Evolutionary conservation across 805 yeast genomes (phyloP), one percentile per base, ranked within the genome.

Genomic region (Candida easanensis): DNA sequence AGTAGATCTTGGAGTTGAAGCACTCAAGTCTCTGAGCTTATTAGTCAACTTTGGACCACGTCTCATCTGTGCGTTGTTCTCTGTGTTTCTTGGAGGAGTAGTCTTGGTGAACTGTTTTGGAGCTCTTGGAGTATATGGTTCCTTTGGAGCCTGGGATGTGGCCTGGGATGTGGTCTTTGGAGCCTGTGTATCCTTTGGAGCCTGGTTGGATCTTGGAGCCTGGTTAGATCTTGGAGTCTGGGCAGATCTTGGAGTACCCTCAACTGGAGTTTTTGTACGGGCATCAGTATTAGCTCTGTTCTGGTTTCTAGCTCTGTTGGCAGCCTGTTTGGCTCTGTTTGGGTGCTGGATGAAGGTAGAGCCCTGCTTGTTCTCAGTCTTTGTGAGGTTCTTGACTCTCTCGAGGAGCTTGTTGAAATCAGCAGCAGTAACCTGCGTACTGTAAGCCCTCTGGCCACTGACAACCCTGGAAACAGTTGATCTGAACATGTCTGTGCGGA

Each of bases 381-480:
- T 39, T 8, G 46, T 41, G 38, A 34, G 31, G 27, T 32, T 45
- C 41, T 34, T 42, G 26, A 45, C 46, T 22, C 45, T 39, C 27
- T 31, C 42, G 17, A 46, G 41, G 11, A 46, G 46, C 30, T 28
- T 32, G 23, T 46, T 43, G 31, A 46, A 39, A 27, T 40, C 43
- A 3, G 33, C 35, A 39, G 36, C 36, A 26, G 36, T 20, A 33
- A 33, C 15, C 33, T n/a, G 25, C 19, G 45, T 37, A 21, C 36
- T 26, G 34, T 41, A 41, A 2, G 33, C 37, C 32, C 45, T 36
- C 31, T 17, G 38, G n/a, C 30, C 28, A 38, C 17, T 6, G 10
- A 14, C 16, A 8, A n/a, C 10, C 13, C 31, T 27, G 16, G 31
- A 27, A 14, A 27, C 16, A 27, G 7, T 27, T n/a, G 31, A 27